Percentiles rank a stretch among this genome's conserved stretches.
Evolutionary conservation across 176 grass and related monocot species (phyloP).

Genomic region (Ensete glaucum): DNA sequence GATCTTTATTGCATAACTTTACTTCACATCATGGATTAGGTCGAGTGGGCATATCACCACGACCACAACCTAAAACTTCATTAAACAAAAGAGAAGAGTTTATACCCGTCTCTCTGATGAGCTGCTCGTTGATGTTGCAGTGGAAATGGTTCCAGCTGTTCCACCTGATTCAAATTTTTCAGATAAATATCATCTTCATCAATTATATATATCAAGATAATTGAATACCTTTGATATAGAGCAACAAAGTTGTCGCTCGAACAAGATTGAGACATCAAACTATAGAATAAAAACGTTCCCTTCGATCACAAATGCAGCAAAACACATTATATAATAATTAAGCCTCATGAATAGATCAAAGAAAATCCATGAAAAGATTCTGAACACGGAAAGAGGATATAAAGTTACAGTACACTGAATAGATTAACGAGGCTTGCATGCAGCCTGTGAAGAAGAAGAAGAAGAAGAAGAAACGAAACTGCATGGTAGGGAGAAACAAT

Average conservation of each 20-base stretch:
- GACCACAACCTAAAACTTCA: neutral
- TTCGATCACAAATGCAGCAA: no score
- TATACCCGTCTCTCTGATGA: constrained; percentile 65
- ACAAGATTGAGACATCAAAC: no score
- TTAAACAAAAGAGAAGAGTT: neutral
- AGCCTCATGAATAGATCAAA: no score
- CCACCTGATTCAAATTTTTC: constrained; percentile 39
- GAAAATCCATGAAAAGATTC: neutral
- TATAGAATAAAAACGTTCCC: no score
- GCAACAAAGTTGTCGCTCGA: neutral
- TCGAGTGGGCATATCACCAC: neutral
- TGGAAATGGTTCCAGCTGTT: constrained; percentile 95
- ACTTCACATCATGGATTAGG: constrained; percentile 1
- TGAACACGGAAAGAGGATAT: neutral
- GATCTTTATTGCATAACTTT: neutral
- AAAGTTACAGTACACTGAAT: no score
- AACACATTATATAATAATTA: no score
- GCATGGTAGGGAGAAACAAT: neutral
- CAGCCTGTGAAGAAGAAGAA: no score
- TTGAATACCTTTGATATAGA: neutral
- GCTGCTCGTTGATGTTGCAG: constrained; percentile 55
- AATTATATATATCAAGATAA: neutral
- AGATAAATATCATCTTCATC: neutral
- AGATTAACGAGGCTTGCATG: no score
- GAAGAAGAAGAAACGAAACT: no score